These are phyloP conservation scores for Ajuga chamaepitys DNA, from an alignment of 257 asterid genomes.

Conservation along the genomic window DNA sequence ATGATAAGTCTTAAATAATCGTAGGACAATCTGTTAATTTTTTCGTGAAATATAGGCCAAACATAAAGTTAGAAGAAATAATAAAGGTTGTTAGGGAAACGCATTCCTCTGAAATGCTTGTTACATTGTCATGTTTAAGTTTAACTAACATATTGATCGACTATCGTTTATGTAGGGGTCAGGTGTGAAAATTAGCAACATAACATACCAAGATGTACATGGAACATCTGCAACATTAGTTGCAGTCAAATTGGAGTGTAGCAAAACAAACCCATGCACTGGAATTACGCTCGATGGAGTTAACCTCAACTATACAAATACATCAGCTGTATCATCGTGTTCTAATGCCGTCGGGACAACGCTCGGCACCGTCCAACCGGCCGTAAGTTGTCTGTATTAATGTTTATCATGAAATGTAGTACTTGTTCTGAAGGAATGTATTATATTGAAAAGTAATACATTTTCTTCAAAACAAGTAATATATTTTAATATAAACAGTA, in stretches of 20 bases:
- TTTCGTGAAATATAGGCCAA: too few species aligned
- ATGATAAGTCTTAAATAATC: too few species aligned
- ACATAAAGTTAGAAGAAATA: too few species aligned
- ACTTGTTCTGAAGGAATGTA: too few species aligned
- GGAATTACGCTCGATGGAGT: constrained; percentile 18
- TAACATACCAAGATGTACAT: constrained; percentile 29
- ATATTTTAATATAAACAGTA: too few species aligned
- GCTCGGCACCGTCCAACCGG: constrained; percentile 1
- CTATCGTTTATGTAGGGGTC: constrained; percentile 7
- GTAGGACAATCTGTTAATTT: too few species aligned
- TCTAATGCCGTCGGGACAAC: constrained; percentile 16
- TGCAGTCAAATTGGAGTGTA: constrained; percentile 29
- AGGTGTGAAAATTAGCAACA: constrained; percentile 27
- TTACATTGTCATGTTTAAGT: too few species aligned
- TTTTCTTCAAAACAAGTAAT: too few species aligned
- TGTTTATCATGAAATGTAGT: too few species aligned
- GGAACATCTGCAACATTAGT: constrained; percentile 37
- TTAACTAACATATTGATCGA: background rate
- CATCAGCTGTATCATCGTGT: constrained; percentile 20
- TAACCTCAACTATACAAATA: constrained; percentile 13
- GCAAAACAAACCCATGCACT: constrained; percentile 21
- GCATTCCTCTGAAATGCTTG: too few species aligned
- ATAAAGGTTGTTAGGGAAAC: too few species aligned
- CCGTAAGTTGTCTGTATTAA: constrained; percentile 12
- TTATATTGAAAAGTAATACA: too few species aligned